Evolutionary conservation across 352 stramenopile genomes (phyloP).

Genomic region (Pythium grandisporangium): DNA sequence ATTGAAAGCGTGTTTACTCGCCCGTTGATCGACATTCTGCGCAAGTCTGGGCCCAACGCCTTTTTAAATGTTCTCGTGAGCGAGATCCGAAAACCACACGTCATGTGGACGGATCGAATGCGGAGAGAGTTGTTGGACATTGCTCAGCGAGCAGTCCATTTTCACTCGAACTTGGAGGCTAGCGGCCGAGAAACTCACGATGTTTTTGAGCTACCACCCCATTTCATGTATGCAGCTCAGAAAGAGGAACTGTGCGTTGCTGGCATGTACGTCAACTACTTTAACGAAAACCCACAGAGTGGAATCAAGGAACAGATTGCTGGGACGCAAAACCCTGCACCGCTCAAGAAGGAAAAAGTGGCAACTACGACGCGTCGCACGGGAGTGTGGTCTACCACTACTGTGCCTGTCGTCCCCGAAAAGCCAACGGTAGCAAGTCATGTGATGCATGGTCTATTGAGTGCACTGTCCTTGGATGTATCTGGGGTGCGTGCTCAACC

Average conservation of each 20-base stretch:
- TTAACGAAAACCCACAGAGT: slow-evolving; percentile 77
- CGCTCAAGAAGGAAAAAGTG: slow-evolving; percentile 13
- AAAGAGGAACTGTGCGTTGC: slow-evolving; percentile 79
- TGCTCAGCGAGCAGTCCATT: slow-evolving; percentile 58
- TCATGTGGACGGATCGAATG: slow-evolving; percentile 86
- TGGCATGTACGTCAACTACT: slow-evolving; percentile 86
- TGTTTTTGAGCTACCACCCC: slow-evolving; percentile 59
- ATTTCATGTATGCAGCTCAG: slow-evolving; percentile 78
- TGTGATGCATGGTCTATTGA: slow-evolving; percentile 70
- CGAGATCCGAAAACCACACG: slow-evolving; percentile 70
- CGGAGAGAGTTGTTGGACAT: slow-evolving; percentile 64
- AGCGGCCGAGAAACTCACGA: slow-evolving; percentile 49
- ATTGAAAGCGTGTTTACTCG: slow-evolving; percentile 80
- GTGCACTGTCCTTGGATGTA: slow-evolving; percentile 63
- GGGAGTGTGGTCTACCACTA: slow-evolving; percentile 6
- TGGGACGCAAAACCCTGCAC: slow-evolving; percentile 38
- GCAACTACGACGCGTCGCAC: slow-evolving; percentile 9
- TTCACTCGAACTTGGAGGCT: slow-evolving; percentile 48
- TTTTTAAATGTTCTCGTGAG: slow-evolving; percentile 64
- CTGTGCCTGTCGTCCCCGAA: slow-evolving; percentile 19
- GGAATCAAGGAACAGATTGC: slow-evolving; percentile 70
- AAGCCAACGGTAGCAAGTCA: slow-evolving; percentile 44
- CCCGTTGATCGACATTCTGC: slow-evolving; percentile 66
- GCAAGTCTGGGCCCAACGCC: slow-evolving; percentile 40
- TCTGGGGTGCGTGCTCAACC: slow-evolving; percentile 62